Percentiles rank a stretch among this genome's conserved stretches.
Conservation (phyloP, 2,329 filamentous ascomycete species). For the Colletotrichum tabaci region DNA sequence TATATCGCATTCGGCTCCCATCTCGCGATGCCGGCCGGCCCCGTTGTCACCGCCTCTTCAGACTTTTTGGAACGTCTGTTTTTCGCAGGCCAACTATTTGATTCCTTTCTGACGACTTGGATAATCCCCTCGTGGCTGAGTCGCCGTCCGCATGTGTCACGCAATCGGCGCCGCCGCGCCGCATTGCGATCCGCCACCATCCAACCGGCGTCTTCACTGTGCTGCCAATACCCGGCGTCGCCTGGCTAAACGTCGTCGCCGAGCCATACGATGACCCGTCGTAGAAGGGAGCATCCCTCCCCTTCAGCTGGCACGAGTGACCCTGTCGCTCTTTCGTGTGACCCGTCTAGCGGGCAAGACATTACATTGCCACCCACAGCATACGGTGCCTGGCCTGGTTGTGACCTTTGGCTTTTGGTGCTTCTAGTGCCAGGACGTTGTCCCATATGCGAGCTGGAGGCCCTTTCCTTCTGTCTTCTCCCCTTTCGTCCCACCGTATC, state of each 20-base stretch:
- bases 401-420: slow-evolving; percentile 12
- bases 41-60: slow-evolving; percentile 5
- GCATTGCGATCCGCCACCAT: slow-evolving; percentile 35
- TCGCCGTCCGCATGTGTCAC: slow-evolving; percentile 31
- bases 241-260: not conserved
- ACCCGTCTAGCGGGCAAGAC: slow-evolving; percentile 5
- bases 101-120: not conserved
- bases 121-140: slow-evolving; percentile 21
- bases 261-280: slow-evolving; percentile 7
- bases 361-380: not conserved
- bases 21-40: slow-evolving; percentile 2
- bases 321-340: slow-evolving; percentile 13
- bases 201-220: not conserved
- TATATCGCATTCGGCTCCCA: slow-evolving; percentile 28
- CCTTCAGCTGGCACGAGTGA: slow-evolving; percentile 17
- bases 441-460: slow-evolving; percentile 11
- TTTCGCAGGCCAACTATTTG: not conserved
- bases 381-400: slow-evolving; percentile 7
- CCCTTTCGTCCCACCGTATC: slow-evolving; percentile 10
- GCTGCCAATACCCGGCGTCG: not conserved
- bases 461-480: not conserved
- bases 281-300: not conserved
- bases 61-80: not conserved
- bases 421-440: slow-evolving; percentile 6
- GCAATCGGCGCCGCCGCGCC: slow-evolving; percentile 29